A percentile compares a stretch with the other conserved stretches of the same genome.
phyloP scores from a whole-genome alignment of 768 basidiomycete species.

The Auricularia auricula-judae region DNA sequence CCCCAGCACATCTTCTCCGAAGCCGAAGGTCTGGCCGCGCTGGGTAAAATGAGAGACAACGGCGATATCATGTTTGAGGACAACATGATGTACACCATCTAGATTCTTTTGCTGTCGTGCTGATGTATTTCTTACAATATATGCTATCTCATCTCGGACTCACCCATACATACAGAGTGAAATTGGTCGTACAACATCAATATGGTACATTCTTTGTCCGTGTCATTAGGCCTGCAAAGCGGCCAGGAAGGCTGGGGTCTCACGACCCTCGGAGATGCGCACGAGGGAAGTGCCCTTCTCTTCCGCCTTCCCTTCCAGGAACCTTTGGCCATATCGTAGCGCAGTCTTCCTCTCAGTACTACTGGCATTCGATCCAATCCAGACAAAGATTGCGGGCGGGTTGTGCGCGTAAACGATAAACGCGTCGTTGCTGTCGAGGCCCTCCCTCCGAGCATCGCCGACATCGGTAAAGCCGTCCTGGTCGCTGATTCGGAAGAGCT shows the following conservation, averaged over 20 bases:
- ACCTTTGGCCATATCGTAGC: constrained; percentile 79
- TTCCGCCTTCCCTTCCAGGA: constrained; percentile 53
- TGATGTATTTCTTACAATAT: not conserved
- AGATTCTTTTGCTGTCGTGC: not conserved
- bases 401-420: constrained; percentile 40
- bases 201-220: not conserved
- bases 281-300: constrained; percentile 1
- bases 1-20: constrained; percentile 66
- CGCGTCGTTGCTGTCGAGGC: constrained; percentile 22
- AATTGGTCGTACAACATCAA: not conserved
- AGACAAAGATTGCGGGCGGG: constrained; percentile 41
- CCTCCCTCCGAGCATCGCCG: constrained; percentile 22
- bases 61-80: not conserved
- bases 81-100: no score
- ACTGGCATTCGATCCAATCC: constrained; percentile 59
- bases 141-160: no score
- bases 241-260: not conserved
- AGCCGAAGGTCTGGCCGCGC: constrained; percentile 64
- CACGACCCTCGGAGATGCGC: not conserved
- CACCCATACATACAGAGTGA: not conserved
- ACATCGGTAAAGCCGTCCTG: constrained; percentile 21
- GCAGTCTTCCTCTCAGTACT: constrained; percentile 50
- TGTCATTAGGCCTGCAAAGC: not conserved
- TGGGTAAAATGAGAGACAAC: constrained; percentile 45
- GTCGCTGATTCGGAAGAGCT: constrained; percentile 36